Evolutionary conservation across 2,329 filamentous ascomycete genomes (phyloP), one percentile per base, ranked within the genome.

Genomic region (Arthrobotrys musiformis): DNA sequence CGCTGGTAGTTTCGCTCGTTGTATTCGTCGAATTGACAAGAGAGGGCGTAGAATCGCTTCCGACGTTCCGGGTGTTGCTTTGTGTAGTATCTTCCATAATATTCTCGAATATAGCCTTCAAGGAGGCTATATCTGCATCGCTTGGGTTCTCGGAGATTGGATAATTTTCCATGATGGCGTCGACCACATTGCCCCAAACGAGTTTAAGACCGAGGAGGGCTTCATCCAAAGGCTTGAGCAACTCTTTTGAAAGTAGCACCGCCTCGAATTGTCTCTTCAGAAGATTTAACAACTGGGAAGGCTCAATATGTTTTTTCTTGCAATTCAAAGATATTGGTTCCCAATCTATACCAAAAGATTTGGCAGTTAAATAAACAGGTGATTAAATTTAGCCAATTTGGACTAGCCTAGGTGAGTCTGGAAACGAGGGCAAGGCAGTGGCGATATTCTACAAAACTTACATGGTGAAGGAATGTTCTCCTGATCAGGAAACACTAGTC

Each of bases 271-370:
- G 60, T 17, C 35, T 9, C 24, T 48, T 63, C 8, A 63, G 60
- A 35, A 63, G 60, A 15, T 40, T n/a, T 4, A 63, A 50, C 11
- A 63, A 50, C 40, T 30, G 60, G 30, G 35, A 48, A 17, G 60
- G 35, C 13, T 63, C 60, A 5, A 63, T 63, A 30, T 63, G 60
- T 50, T 50, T 40, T 17, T 42, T 63, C n/a, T 63, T 26, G 35
- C 60, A 63, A 11, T 48, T 40, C 17, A 63, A 24, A 15, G 40
- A 63, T 63, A 63, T 50, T 19, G 60, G 40, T 50, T 63, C 40
- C 60, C 60, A 63, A 63, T 63, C 60, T 63, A 63, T 26, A 5
- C 4, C 9, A 13, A 9, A 3, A 35, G 6, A 13, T 11, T 26
- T 28, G 13, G n/a, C 13, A 28, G 26, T 40, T n/a, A 40, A 5